Evolutionary conservation across 2,329 filamentous ascomycete species (phyloP), one percentile per base, ranked within the genome.

Genomic region (Davidsoniella eucalypti): DNA sequence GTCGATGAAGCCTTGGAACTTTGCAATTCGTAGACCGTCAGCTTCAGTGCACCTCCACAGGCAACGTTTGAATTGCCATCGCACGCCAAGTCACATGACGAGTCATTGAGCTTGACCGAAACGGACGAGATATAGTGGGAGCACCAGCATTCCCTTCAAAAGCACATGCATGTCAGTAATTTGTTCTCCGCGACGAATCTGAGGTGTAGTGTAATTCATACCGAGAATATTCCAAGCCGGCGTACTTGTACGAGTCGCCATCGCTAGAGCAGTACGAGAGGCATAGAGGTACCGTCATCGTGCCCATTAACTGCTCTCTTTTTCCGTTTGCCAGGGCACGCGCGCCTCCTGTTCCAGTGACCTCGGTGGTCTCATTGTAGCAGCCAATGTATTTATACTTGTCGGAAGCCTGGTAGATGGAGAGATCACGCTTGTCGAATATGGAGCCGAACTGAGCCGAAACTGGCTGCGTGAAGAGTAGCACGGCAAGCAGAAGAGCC

Each of bases 131-230:
- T 57, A 44, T 63, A 63, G 16, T 69, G 63, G 18, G 71, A 67
- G 60, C 77, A 80, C 69, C 73, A 80, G 66, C 76, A 80, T 63
- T 79, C 75, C 50, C 73, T 74, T 33, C 33, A 47, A 26, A 18
- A 21, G 14, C 17, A 43, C 21, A 38, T 38, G 14, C 25, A 25
- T 21, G 39, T 36, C 7, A n/a, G 23, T 25, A 10, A 17, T 7
- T 7, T 21, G 43, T 16, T n/a, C 29, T 12, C 17, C 12, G 21
- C 7, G 26, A 55, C 33, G 36, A 36, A 44, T 26, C 39, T 25
- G 4, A 10, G 21, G 55, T 64, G 8, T 33, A 9, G 55, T 64
- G 8, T 33, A 9, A 12, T 33, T 9, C 29, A 39, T 54, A 69
- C 68, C 65, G 61, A 12, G 70, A 65, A 60, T 70, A 77, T 62